Evolutionary conservation across 2,329 filamentous ascomycete species (phyloP).

Genomic region (Colletotrichum sp.): DNA sequence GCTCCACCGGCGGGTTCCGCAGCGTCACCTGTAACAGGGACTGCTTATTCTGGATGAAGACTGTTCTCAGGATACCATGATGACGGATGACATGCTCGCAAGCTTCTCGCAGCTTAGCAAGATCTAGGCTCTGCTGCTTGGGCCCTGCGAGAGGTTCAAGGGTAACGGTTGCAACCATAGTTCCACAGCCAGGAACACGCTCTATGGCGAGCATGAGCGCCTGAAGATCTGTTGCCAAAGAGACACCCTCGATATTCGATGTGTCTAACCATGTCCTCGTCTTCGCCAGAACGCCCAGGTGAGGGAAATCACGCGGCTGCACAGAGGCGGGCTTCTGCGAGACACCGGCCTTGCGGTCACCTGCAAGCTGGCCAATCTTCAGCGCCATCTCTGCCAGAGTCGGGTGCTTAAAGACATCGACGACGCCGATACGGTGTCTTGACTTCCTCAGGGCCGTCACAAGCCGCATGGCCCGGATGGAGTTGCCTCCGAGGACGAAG

Average conservation of each 20-base stretch:
- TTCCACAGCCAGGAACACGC: not conserved
- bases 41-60: not conserved
- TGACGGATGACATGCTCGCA: not conserved
- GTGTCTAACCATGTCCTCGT: not conserved
- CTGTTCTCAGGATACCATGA: not conserved
- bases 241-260: not conserved
- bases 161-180: not conserved
- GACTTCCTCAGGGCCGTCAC: not conserved
- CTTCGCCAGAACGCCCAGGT: not conserved
- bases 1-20: not conserved
- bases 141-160: not conserved
- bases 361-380: not conserved
- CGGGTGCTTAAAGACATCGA: not conserved
- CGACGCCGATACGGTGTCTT: not conserved
- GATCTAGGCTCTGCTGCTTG: not conserved
- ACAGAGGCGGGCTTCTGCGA: not conserved
- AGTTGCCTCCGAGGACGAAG: not conserved
- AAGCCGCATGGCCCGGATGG: not conserved
- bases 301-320: not conserved
- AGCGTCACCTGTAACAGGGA: not conserved
- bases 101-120: not conserved
- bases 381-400: not conserved
- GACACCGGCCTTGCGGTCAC: not conserved
- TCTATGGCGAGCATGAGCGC: not conserved
- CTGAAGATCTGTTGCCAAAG: not conserved